Conservation (phyloP, 2,329 filamentous ascomycete species). For the Penicillium brasilianum region DNA sequence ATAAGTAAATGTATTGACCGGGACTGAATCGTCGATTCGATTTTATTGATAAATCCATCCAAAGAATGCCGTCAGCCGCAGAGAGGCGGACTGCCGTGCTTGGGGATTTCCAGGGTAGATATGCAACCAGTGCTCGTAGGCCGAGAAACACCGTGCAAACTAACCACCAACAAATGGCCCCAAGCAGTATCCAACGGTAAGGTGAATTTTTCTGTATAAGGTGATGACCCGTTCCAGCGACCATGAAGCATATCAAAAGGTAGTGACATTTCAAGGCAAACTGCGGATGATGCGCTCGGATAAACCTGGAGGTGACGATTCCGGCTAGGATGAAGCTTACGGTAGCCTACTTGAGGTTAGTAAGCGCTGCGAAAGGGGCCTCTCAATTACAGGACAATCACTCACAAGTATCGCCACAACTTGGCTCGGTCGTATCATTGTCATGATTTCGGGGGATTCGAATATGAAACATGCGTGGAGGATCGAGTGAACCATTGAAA, state of each 20-base stretch:
- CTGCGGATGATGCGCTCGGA: not conserved
- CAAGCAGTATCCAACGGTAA: constrained; percentile 2
- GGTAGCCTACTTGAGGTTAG: not conserved
- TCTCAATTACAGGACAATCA: not conserved
- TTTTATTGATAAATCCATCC: constrained; percentile 1
- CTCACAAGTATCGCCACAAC: not conserved
- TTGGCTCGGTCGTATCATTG: not conserved
- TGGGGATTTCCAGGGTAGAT: not conserved
- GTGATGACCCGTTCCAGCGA: not conserved
- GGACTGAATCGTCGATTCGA: constrained; percentile 1
- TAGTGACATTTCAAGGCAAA: constrained; percentile 3
- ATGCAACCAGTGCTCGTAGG: not conserved
- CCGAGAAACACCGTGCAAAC: constrained; percentile 2
- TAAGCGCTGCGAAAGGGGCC: not conserved
- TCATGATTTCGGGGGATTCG: not conserved
- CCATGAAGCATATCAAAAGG: not conserved
- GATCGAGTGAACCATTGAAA: not conserved
- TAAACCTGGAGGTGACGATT: not conserved
- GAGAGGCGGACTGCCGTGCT: constrained; percentile 1
- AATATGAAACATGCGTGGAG: not conserved
- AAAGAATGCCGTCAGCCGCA: not conserved
- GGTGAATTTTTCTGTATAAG: not conserved
- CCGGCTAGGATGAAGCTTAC: not conserved
- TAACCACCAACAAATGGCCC: not conserved
- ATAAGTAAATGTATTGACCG: not conserved